Conservation (phyloP, 2,329 filamentous ascomycete species). For the Hypoxylon sp. region DNA sequence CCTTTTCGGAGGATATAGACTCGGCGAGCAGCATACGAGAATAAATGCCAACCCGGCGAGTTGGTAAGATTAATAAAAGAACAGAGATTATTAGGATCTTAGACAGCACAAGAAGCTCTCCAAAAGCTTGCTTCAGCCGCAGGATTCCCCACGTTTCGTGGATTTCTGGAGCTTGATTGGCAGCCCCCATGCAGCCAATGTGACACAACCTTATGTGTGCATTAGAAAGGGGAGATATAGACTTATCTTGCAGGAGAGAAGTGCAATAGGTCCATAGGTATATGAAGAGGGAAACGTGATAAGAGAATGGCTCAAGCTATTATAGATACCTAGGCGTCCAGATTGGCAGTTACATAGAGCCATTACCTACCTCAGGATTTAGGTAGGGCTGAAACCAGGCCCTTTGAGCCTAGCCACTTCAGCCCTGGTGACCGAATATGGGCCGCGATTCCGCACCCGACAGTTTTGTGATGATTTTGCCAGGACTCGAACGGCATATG, state of each 20-base stretch:
- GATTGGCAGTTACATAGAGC: slow-evolving; percentile 11
- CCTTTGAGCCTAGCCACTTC: slow-evolving; percentile 22
- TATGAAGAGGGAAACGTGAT: slow-evolving; percentile 17
- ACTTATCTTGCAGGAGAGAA: slow-evolving; percentile 12
- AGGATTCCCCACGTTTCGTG: slow-evolving; percentile 39
- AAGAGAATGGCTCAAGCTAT: slow-evolving; percentile 6
- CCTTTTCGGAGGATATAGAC: slow-evolving; percentile 38
- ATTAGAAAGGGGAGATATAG: slow-evolving; percentile 19
- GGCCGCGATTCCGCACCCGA: slow-evolving; percentile 10
- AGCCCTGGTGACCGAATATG: slow-evolving; percentile 40
- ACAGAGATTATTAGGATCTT: slow-evolving; percentile 9
- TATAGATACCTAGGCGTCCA: slow-evolving; percentile 4
- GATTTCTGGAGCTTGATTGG: slow-evolving; percentile 32
- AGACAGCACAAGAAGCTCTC: slow-evolving; percentile 16
- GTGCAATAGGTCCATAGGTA: slow-evolving; percentile 19
- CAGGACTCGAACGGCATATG: slow-evolving; percentile 6
- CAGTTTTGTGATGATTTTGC: slow-evolving; percentile 8
- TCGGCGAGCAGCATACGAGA: slow-evolving; percentile 33
- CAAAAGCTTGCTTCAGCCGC: slow-evolving; percentile 30
- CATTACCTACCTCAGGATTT: slow-evolving; percentile 13
- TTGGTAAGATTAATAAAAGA: slow-evolving; percentile 3
- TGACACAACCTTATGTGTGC: slow-evolving; percentile 30
- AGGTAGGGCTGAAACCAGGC: slow-evolving; percentile 33
- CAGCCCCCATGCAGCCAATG: slow-evolving; percentile 25
- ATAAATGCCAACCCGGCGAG: slow-evolving; percentile 2